Evolutionary conservation across 2,329 filamentous ascomycete genomes (phyloP), one percentile per base, ranked within the genome.

Genomic region (Diplodia scrobiculata): DNA sequence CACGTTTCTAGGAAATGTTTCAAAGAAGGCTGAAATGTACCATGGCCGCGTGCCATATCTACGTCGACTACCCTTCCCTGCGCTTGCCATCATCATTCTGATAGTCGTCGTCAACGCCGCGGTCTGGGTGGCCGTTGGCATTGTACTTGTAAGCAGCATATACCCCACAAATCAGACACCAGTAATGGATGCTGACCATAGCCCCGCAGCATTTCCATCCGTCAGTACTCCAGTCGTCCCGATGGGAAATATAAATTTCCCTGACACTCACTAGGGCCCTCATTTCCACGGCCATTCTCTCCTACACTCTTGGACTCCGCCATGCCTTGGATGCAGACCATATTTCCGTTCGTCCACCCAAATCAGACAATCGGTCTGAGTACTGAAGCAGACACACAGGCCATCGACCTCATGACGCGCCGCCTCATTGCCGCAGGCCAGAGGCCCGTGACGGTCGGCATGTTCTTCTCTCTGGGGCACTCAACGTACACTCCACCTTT

Each of bases 311-410:
- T 11, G 94, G 94, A 2, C 84, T 98, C 13, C 89, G 94, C 50
- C 94, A 98, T 81, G 94, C 94, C n/a, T 86, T 98, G 52, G 95
- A 98, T 74, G 95, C 94, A n/a, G 94, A 98, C 78, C 95, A 98
- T 74, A 91, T 91, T 69, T 87, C 86, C 48, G 82, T 84, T 76
- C 48, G 72, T 66, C 11, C 21, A 34, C n/a, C 3, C 17, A 53
- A 25, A 54, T 2, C 27, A 21, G 27, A 19, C 4, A 62, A 14
- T 10, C 19, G 11, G 3, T 0, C 19, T 21, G 21, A 36, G 21
- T 17, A 66, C 21, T 34, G 6, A 32, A 27, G 59, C n/a, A 19
- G 9, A 25, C 10, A 58, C 2, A 5, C 29, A 84, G 72, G 94
- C 93, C 69, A 99, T 98, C 72, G 94, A 98, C 78, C 85, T 98